Evolutionary conservation across 1,284 basidiomycete genomes (phyloP).

Genomic region (Trichosporon asahii): DNA sequence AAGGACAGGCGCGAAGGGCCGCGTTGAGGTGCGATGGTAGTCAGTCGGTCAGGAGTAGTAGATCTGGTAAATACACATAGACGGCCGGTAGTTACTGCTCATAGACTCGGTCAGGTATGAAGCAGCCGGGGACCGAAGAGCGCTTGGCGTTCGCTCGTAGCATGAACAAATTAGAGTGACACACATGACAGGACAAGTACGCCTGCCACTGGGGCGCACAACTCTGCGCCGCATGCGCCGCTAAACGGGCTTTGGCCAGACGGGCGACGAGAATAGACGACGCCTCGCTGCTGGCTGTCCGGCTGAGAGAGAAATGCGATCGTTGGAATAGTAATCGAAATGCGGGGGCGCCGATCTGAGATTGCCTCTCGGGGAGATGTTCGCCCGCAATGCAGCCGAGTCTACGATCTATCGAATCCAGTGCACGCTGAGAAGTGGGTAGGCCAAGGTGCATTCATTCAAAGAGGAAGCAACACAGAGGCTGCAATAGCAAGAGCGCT

Average conservation of each 20-base stretch:
- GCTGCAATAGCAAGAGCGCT: no score
- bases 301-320: not conserved
- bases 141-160: not conserved
- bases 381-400: not conserved
- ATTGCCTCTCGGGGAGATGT: not conserved
- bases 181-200: not conserved
- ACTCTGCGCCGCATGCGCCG: not conserved
- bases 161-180: not conserved
- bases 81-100: not conserved
- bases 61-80: no score
- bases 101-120: not conserved
- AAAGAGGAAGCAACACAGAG: no score
- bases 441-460: not conserved
- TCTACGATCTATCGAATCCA: not conserved
- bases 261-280: not conserved
- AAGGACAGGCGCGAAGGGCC: constrained; percentile 41
- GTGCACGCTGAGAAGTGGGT: no score
- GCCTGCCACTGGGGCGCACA: not conserved
- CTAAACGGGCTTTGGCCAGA: not conserved
- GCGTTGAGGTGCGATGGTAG: constrained; percentile 49
- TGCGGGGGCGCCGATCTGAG: not conserved
- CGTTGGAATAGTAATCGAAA: not conserved
- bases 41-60: not conserved
- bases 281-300: not conserved
- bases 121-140: not conserved